These are phyloP conservation scores for Coelastrella sp. DNA, from an alignment of 139 green algal species.

Conservation along the genomic window DNA sequence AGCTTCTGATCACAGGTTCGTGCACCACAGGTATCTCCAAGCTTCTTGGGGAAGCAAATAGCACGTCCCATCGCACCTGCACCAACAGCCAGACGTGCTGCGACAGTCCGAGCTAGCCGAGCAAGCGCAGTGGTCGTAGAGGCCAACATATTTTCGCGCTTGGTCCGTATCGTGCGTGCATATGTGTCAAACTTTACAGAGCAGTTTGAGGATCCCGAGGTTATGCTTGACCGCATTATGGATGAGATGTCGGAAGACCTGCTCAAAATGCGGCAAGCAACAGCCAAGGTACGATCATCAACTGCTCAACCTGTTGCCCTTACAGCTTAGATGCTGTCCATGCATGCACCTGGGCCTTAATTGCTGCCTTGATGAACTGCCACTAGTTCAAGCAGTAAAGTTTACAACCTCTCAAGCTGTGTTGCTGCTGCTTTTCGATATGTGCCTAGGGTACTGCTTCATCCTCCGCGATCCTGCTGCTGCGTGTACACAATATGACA, in stretches of 20 bases:
- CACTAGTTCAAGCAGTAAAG: too few species aligned
- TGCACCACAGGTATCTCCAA: not conserved
- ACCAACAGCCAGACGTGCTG: not conserved
- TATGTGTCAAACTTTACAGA: conserved; percentile 43
- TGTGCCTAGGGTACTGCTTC: too few species aligned
- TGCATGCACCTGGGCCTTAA: not conserved
- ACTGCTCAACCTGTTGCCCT: not conserved
- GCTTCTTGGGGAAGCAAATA: conserved; percentile 24
- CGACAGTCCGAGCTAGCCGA: not conserved
- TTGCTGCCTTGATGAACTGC: not conserved
- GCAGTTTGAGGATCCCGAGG: conserved; percentile 90
- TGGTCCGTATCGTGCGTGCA: conserved; percentile 78
- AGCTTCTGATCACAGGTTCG: not conserved
- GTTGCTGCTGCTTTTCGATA: too few species aligned
- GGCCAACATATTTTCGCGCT: conserved; percentile 88
- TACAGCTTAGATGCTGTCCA: not conserved
- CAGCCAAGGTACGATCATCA: conserved; percentile 46
- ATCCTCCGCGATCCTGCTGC: too few species aligned
- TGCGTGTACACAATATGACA: too few species aligned
- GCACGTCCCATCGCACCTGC: not conserved
- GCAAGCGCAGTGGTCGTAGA: conserved; percentile 53
- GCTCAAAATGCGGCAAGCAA: conserved; percentile 93
- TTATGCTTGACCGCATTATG: conserved; percentile 96
- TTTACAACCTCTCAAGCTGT: too few species aligned
- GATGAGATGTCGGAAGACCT: conserved; percentile 96